Evolutionary conservation across 2,329 filamentous ascomycete genomes (phyloP).

Genomic region (Graphilbum fragrans): DNA sequence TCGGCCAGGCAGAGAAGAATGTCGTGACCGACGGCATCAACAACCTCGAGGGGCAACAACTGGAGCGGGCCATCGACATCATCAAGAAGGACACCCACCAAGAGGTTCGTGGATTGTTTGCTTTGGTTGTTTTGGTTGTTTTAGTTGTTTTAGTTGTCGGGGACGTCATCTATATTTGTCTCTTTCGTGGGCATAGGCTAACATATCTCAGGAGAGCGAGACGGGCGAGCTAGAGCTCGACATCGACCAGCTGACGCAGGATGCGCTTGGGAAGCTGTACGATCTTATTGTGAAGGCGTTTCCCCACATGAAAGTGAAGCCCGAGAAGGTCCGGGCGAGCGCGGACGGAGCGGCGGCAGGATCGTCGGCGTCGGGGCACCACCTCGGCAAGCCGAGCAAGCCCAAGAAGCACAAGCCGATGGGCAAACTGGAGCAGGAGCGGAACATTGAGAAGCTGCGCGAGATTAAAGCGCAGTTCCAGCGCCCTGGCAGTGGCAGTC

Average conservation of each 20-base stretch:
- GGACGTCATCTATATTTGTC: slow-evolving; percentile 41
- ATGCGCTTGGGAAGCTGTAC: slow-evolving; percentile 41
- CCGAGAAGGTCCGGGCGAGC: slow-evolving; percentile 19
- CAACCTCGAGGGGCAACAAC: slow-evolving; percentile 64
- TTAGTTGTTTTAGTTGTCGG: background rate
- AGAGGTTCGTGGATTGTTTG: slow-evolving; percentile 44
- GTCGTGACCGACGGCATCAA: slow-evolving; percentile 80
- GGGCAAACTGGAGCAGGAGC: slow-evolving; percentile 60
- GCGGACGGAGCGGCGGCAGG: slow-evolving; percentile 12
- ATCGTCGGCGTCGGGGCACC: slow-evolving; percentile 4
- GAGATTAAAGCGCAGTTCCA: slow-evolving; percentile 42
- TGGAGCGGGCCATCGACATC: slow-evolving; percentile 72
- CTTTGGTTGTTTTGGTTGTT: background rate
- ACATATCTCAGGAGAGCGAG: slow-evolving; percentile 37
- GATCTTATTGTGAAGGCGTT: slow-evolving; percentile 28
- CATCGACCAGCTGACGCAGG: slow-evolving; percentile 43
- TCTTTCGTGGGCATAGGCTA: background rate
- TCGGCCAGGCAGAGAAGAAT: slow-evolving; percentile 76
- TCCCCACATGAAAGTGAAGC: slow-evolving; percentile 21
- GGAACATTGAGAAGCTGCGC: slow-evolving; percentile 50
- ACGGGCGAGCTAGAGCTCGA: slow-evolving; percentile 48
- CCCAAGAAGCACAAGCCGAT: slow-evolving; percentile 68
- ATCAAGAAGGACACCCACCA: slow-evolving; percentile 77
- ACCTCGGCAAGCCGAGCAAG: slow-evolving; percentile 28
- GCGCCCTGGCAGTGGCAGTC: slow-evolving; percentile 32